phyloP scores from a whole-genome alignment of 208 protist species.

The Herpetomonas samuelpessoai region DNA sequence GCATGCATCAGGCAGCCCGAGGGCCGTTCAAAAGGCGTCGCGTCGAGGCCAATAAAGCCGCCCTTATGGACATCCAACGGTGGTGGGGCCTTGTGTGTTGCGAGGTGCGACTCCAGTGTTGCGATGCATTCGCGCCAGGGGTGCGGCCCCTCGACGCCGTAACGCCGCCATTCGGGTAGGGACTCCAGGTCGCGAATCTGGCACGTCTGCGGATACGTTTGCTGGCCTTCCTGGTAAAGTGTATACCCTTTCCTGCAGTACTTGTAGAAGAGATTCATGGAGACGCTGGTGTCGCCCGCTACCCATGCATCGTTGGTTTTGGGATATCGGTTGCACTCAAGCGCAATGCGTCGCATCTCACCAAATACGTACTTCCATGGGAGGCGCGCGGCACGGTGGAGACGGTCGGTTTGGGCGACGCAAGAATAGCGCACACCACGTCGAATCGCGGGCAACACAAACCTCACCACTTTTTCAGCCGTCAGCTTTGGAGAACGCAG shows the following conservation, averaged over 20 bases:
- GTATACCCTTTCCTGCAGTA: conserved; percentile 64
- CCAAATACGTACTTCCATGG: conserved; percentile 69
- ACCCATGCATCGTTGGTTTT: conserved; percentile 84
- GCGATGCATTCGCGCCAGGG: conserved; percentile 71
- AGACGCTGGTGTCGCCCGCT: conserved; percentile 61
- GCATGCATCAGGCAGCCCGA: conserved; percentile 69
- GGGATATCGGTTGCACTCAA: conserved; percentile 74
- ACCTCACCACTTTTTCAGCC: conserved; percentile 44
- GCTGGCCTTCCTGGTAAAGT: conserved; percentile 33
- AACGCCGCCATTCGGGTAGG: conserved; percentile 52
- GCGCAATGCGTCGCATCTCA: conserved; percentile 66
- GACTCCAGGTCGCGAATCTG: conserved; percentile 74
- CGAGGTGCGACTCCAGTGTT: conserved; percentile 40
- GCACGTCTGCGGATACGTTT: conserved; percentile 56
- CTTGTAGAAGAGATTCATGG: conserved; percentile 70
- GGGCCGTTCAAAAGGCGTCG: too few relatives aligned
- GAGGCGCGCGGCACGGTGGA: conserved; percentile 55
- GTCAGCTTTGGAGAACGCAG: conserved; percentile 58
- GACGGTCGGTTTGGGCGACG: conserved; percentile 55
- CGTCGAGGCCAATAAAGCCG: too few relatives aligned
- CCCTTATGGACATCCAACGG: conserved; percentile 77
- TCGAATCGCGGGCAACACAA: conserved; percentile 69
- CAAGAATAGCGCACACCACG: conserved; percentile 71
- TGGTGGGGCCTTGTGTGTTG: conserved; percentile 30
- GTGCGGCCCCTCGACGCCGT: conserved; percentile 71